Evolutionary conservation across 371 early-diverging fungal genomes (phyloP), one percentile per base, ranked within the genome.

Genomic region (Mucor ambiguus): DNA sequence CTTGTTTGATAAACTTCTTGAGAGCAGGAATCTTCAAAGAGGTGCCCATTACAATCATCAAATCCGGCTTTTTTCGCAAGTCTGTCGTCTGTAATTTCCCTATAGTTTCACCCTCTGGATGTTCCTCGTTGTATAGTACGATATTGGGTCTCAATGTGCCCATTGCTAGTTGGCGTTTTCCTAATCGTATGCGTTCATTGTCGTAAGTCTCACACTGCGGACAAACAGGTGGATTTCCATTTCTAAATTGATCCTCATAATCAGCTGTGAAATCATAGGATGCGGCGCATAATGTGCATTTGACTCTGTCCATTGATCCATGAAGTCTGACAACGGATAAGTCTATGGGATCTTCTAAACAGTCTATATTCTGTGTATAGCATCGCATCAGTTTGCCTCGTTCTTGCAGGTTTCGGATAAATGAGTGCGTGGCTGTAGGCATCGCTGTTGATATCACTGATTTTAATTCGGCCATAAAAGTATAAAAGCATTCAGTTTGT

Each of bases 11-110:
- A 35, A 99, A 85, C 74, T 86, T 81, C 59, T 94, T 94, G 44
- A 98, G 87, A 0, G 98, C 99, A 67, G 91, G 89, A 26, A 99
- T 95, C 76, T 95, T 96, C 28, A 99, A 86, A 8, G 95, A 94
- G 7, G 99, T 99, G 30, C 99, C 99, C 88, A 99, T 95, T 35
- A 99, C 95, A 54, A 99, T 82, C 63, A 99, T 71, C n/a, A 99
- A 75, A 76, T 97, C 95, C 0, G 97, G 96, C 14, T 82, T 80
- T 60, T 78, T 87, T 33, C 84, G 79, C 52, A 92, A 69, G 74
- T 96, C 96, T 37, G 63, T 73, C 12, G 73, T 48, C 29, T 88
- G 88, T 43, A 88, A 54, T 55, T 85, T 69, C 16, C 94, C 93
- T 77, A 98, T 95, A 46, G 84, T 79, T 38, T 94, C 95, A 33